Conservation (phyloP, 2,329 filamentous ascomycete genomes). For the Claviceps pazoutovae region DNA sequence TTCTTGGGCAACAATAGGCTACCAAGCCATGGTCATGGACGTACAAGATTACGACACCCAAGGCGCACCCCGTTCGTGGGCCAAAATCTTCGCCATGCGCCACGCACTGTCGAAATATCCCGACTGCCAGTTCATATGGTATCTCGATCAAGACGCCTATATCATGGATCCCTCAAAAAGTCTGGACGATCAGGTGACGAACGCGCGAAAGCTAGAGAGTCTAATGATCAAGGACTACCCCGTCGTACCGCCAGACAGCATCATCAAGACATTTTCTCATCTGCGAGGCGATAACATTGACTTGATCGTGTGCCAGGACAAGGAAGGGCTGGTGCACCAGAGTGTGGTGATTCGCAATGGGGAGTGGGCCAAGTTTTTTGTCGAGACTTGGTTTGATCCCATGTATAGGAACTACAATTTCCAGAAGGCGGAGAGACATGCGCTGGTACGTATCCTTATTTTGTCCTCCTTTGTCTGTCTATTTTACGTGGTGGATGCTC, state of each 20-base stretch:
- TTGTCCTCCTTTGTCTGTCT: no score
- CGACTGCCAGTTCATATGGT: constrained; percentile 71
- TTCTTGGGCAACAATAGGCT: constrained; percentile 21
- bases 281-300: constrained; percentile 67
- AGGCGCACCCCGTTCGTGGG: constrained; percentile 50
- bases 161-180: constrained; percentile 71
- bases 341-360: constrained; percentile 73
- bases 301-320: constrained; percentile 73
- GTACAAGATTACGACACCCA: constrained; percentile 61
- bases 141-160: constrained; percentile 68
- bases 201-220: constrained; percentile 50
- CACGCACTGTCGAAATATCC: constrained; percentile 77
- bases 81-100: constrained; percentile 70
- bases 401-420: constrained; percentile 92
- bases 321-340: constrained; percentile 58
- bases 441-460: constrained; percentile 47
- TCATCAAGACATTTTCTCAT: constrained; percentile 86
- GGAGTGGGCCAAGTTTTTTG: constrained; percentile 82
- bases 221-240: constrained; percentile 76
- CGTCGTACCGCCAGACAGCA: constrained; percentile 87
- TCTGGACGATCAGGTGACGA: constrained; percentile 59
- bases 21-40: constrained; percentile 69
- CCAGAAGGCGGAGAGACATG: constrained; percentile 84
- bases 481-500: no score
- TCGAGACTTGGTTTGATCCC: constrained; percentile 94